These are phyloP conservation scores for Suillus alpinus DNA, from an alignment of 768 basidiomycete genomes.

Conservation along the genomic window DNA sequence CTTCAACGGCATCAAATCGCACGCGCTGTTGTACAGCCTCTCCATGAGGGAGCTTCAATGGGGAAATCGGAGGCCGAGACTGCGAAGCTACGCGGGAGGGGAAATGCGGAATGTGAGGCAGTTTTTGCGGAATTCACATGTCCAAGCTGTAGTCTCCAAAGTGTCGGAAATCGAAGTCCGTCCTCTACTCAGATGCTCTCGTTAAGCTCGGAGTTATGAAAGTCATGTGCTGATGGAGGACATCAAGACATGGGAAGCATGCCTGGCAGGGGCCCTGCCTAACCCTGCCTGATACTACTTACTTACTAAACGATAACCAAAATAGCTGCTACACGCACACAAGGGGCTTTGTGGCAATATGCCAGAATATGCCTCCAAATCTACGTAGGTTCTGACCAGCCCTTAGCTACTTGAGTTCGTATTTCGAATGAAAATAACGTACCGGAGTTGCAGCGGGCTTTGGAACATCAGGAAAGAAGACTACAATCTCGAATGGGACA, in stretches of 20 bases:
- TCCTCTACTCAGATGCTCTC: background rate
- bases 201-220: background rate
- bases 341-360: no score
- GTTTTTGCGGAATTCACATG: background rate
- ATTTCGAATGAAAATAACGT: background rate
- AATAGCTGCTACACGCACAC: background rate
- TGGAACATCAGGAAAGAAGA: background rate
- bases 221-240: background rate
- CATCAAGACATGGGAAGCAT: background rate
- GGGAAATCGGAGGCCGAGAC: background rate
- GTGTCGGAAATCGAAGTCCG: background rate
- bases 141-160: background rate
- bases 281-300: background rate
- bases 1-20: background rate
- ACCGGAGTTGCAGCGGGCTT: background rate
- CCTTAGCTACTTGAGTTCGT: no score
- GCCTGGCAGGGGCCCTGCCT: background rate
- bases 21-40: background rate
- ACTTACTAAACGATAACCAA: background rate
- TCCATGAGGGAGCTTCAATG: background rate
- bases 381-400: no score
- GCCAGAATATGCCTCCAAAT: no score
- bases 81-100: background rate
- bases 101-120: background rate
- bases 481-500: background rate